Conservation (phyloP, 805 yeast genomes). For the Wickerhamiella parazyma region DNA sequence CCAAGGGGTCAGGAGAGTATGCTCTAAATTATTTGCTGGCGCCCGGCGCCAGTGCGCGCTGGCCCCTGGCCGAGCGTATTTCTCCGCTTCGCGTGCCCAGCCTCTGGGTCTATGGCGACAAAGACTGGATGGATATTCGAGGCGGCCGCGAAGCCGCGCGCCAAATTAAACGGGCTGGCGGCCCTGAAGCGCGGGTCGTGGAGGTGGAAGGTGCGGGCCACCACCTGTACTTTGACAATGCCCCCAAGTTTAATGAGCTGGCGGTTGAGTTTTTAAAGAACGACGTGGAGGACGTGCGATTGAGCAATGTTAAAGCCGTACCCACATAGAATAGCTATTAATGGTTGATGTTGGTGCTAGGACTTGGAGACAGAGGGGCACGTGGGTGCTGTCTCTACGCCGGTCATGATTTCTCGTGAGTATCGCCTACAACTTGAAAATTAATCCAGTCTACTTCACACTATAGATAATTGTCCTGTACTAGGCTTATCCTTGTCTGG, state of each 20-base stretch:
- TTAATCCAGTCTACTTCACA: too few species aligned
- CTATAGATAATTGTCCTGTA: too few species aligned
- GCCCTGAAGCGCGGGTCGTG: conserved; percentile 21
- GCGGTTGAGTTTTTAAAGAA: conserved; percentile 28
- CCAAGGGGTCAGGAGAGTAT: conserved; percentile 87
- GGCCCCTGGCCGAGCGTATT: conserved; percentile 47
- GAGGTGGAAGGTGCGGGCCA: conserved; percentile 49
- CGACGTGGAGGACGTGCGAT: background rate
- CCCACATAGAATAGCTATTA: background rate
- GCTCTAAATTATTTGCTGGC: conserved; percentile 70
- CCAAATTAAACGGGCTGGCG: conserved; percentile 17
- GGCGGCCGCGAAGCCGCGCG: conserved; percentile 29
- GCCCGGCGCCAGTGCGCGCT: conserved; percentile 83
- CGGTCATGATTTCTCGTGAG: too few species aligned
- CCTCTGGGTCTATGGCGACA: conserved; percentile 75
- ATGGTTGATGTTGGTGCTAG: too few species aligned
- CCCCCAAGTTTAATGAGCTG: conserved; percentile 37
- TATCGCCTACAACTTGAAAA: too few species aligned
- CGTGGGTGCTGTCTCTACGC: too few species aligned
- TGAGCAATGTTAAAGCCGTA: background rate
- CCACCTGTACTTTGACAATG: conserved; percentile 57
- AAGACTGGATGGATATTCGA: conserved; percentile 49
- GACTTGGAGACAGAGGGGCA: too few species aligned
- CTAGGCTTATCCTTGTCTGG: too few species aligned
- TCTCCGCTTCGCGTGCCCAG: conserved; percentile 40